A percentile compares a stretch with the other conserved stretches of the same genome.
phyloP scores from a whole-genome alignment of 2,329 filamentous ascomycete genomes.

The Remersonia thermophila region DNA sequence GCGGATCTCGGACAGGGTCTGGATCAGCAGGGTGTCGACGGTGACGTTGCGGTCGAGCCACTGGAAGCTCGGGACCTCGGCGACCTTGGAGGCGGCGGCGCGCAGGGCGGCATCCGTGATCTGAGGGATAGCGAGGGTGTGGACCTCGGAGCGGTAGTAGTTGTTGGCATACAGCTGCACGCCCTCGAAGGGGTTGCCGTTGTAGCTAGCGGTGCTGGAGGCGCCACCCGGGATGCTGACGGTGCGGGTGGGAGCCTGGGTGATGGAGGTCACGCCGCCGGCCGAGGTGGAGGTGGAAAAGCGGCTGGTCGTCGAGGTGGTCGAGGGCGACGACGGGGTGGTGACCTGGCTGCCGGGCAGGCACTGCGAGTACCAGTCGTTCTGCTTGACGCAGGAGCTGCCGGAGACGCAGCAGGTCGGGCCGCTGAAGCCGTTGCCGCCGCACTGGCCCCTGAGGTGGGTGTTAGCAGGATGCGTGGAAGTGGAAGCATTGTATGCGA shows the following conservation, averaged over 20 bases:
- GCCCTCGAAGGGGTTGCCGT: constrained; percentile 43
- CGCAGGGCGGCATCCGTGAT: constrained; percentile 40
- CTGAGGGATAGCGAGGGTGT: constrained; percentile 46
- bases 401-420: constrained; percentile 32
- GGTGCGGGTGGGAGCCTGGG: constrained; percentile 3
- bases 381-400: constrained; percentile 25
- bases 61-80: constrained; percentile 40
- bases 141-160: constrained; percentile 44
- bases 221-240: constrained; percentile 19
- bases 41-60: constrained; percentile 41
- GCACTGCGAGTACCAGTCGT: constrained; percentile 31
- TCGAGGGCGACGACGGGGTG: constrained; percentile 9
- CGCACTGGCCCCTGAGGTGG: constrained; percentile 27
- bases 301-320: constrained; percentile 5
- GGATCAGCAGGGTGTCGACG: constrained; percentile 31
- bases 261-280: constrained; percentile 10
- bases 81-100: constrained; percentile 38
- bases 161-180: constrained; percentile 40
- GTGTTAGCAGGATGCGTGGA: background rate
- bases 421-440: constrained; percentile 32
- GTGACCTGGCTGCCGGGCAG: constrained; percentile 20
- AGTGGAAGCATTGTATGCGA: background rate
- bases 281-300: constrained; percentile 21
- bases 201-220: constrained; percentile 28
- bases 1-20: constrained; percentile 29